These are phyloP conservation scores for Lentinula aciculospora DNA, from an alignment of 768 basidiomycete species.

Conservation along the genomic window DNA sequence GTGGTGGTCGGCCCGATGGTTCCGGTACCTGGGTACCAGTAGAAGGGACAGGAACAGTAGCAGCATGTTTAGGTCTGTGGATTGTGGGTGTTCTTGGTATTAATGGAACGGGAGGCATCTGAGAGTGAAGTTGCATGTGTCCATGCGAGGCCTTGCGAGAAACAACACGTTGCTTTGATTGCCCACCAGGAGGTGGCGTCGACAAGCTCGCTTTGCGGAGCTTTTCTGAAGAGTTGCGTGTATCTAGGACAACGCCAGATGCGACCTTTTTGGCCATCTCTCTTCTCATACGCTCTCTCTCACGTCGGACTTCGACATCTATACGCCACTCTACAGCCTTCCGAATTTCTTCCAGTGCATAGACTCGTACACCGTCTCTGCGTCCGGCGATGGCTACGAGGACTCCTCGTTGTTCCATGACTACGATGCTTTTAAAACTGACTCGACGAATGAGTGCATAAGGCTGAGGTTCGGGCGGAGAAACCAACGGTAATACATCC, in stretches of 20 bases:
- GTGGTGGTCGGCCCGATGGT: constrained; percentile 59
- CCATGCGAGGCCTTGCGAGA: constrained; percentile 36
- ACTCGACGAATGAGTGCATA: constrained; percentile 81
- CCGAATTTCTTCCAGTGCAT: constrained; percentile 82
- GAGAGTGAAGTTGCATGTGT: constrained; percentile 15
- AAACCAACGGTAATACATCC: constrained; percentile 75
- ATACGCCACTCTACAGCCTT: constrained; percentile 86
- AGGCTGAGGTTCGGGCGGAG: constrained; percentile 70
- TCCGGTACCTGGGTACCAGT: constrained; percentile 16
- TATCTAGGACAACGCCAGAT: constrained; percentile 22
- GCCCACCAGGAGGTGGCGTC: constrained; percentile 36
- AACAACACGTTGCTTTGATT: constrained; percentile 19
- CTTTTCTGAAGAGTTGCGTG: constrained; percentile 41
- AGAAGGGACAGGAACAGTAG: constrained; percentile 19
- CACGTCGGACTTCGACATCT: constrained; percentile 71
- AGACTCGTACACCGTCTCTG: constrained; percentile 82
- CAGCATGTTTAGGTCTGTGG: constrained; percentile 26
- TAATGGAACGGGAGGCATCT: constrained; percentile 24
- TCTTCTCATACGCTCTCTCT: constrained; percentile 64
- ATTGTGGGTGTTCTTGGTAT: constrained; percentile 39
- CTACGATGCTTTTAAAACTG: constrained; percentile 80
- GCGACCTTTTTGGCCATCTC: constrained; percentile 58
- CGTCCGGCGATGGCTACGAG: constrained; percentile 87
- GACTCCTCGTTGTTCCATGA: constrained; percentile 89
- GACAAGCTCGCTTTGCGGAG: constrained; percentile 43